phyloP scores from a whole-genome alignment of 1,284 basidiomycete genomes.

The Somion occarium region DNA sequence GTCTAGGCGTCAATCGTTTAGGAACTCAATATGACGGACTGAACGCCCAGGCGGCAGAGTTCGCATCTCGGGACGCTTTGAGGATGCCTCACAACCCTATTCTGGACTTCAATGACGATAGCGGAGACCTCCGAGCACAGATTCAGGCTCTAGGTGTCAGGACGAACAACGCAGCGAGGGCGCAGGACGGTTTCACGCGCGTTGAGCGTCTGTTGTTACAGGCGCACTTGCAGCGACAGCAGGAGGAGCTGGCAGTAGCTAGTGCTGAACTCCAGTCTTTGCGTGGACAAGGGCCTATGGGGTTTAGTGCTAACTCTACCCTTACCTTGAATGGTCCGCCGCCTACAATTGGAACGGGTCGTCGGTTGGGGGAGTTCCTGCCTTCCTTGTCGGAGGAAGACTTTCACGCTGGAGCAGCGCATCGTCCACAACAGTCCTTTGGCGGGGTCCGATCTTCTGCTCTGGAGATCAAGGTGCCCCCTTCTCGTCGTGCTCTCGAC shows the following conservation, averaged over 20 bases:
- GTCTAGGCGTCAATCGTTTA: background rate
- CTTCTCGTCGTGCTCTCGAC: constrained; percentile 12
- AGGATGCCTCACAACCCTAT: constrained; percentile 3
- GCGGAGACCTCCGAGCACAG: background rate
- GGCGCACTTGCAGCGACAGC: constrained; percentile 39
- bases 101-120: background rate
- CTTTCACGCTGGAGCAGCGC: constrained; percentile 24
- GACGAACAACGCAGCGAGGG: constrained; percentile 8
- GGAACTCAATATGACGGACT: constrained; percentile 7
- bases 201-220: constrained; percentile 65
- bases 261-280: background rate
- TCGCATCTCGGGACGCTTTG: background rate
- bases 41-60: constrained; percentile 9
- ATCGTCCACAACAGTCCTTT: constrained; percentile 6
- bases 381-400: constrained; percentile 34
- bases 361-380: constrained; percentile 21
- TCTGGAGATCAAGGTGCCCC: background rate
- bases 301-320: background rate
- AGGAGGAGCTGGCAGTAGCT: constrained; percentile 9
- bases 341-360: background rate
- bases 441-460: background rate
- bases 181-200: constrained; percentile 54
- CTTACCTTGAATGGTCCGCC: background rate
- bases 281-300: background rate
- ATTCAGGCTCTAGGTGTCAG: background rate